Conservation (phyloP, 148 eudicot genomes). For the Rhododendron molle region DNA sequence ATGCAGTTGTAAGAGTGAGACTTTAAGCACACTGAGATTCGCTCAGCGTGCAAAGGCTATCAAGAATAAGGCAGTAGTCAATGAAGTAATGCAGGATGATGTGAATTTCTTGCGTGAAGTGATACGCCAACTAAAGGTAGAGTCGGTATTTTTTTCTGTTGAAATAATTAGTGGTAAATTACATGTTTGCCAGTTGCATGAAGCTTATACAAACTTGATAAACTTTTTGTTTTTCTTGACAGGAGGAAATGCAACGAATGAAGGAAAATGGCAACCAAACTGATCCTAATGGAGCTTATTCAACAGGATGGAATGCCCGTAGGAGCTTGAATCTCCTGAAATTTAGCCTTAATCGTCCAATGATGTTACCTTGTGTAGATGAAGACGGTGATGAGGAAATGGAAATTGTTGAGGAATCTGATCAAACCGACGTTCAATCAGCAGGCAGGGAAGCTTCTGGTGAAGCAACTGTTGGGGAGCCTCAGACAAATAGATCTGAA, state of each 20-base stretch:
- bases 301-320: slow-evolving; percentile 88
- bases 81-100: slow-evolving; percentile 92
- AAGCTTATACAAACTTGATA: neutral
- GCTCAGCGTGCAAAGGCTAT: slow-evolving; percentile 98
- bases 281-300: slow-evolving; percentile 60
- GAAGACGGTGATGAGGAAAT: slow-evolving; percentile 88
- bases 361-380: slow-evolving; percentile 51
- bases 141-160: neutral
- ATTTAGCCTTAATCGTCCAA: slow-evolving; percentile 75
- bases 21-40: slow-evolving; percentile 88
- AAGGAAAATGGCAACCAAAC: slow-evolving; percentile 56
- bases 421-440: slow-evolving; percentile 28
- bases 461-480: slow-evolving; percentile 8
- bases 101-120: slow-evolving; percentile 79
- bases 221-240: slow-evolving; percentile 12
- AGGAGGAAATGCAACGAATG: slow-evolving; percentile 84
- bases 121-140: slow-evolving; percentile 78
- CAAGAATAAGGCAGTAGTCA: slow-evolving; percentile 89
- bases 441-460: slow-evolving; percentile 17
- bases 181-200: neutral
- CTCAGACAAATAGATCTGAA: slow-evolving; percentile 18
- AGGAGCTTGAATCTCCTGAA: slow-evolving; percentile 84
- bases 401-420: slow-evolving; percentile 84
- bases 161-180: neutral
- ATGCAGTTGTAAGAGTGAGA: slow-evolving; percentile 89